These are phyloP conservation scores for Leccinum subspadiceum DNA, from an alignment of 1,284 basidiomycete species.

Conservation along the genomic window DNA sequence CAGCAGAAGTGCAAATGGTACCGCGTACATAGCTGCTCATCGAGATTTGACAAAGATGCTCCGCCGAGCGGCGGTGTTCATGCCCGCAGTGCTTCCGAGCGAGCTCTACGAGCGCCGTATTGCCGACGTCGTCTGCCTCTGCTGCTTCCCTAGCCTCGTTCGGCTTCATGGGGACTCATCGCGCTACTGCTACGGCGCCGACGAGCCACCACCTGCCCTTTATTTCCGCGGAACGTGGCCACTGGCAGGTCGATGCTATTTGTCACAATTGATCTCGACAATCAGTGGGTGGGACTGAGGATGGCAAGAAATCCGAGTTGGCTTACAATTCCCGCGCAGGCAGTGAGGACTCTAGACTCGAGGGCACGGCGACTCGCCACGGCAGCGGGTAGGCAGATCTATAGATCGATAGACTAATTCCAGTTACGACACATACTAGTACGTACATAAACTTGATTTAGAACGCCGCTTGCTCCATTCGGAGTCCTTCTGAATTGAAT, in stretches of 20 bases:
- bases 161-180: slow-evolving; percentile 26
- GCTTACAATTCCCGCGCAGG: no score
- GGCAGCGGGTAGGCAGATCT: no score
- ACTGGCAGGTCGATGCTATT: slow-evolving; percentile 55
- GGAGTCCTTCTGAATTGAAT: no score
- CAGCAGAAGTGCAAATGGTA: not conserved
- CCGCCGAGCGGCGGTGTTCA: slow-evolving; percentile 96
- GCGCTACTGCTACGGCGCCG: slow-evolving; percentile 73
- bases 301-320: no score
- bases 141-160: slow-evolving; percentile 14
- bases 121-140: slow-evolving; percentile 31
- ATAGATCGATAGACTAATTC: no score
- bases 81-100: slow-evolving; percentile 85
- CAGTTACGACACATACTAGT: no score
- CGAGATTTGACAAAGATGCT: slow-evolving; percentile 84
- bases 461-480: no score
- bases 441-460: no score
- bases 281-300: no score
- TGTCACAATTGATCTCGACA: no score
- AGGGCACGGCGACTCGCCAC: no score
- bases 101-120: slow-evolving; percentile 67
- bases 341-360: no score
- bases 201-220: slow-evolving; percentile 99
- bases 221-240: slow-evolving; percentile 62
- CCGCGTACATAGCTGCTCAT: slow-evolving; percentile 86